Evolutionary conservation across 768 basidiomycete species (phyloP), one percentile per base, ranked within the genome.

Genomic region (Pleurotus citrinopileatus): DNA sequence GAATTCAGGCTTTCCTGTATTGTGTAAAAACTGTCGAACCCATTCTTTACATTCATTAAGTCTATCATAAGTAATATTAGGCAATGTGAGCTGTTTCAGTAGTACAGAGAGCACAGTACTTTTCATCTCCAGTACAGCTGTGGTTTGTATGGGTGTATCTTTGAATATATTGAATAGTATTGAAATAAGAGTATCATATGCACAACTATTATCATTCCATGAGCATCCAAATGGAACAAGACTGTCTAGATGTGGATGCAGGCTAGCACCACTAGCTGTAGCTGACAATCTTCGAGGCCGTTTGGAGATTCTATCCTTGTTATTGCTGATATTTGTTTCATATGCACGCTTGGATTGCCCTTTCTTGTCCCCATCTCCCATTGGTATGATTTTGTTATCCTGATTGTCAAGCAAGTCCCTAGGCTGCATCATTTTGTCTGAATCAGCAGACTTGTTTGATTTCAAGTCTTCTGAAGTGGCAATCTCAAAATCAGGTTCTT

Each of bases 161-260:
- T 12, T 10, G n/a, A 15, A 46, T 27, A 46, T 25, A 46, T 25
- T 25, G 25, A n/a, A 46, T 29, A 46, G 13, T 3, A 46, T 3
- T 3, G 45, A 25, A 26, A 46, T 15, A 3, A 46, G 8, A 15
- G 45, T 46, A 15, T 46, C 45, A 46, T 46, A 46, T 26, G 45
- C 45, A 46, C 45, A 46, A 13, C 45, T 46, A 29, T 46, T 46
- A 26, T 46, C 27, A 25, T 22, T 28, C 45, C 45, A 46, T 27
- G 12, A 10, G 28, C 45, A 46, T n/a, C 45, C 45, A 13, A 27
- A 4, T 26, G 45, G 45, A 17, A 28, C 27, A 27, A 26, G 19
- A 9, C 15, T n/a, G 7, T 13, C 29, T 13, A 32, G n/a, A n/a
- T n/a, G 13, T 13, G 42, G 22, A 43, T 10, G 13, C 19, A 43